These are phyloP conservation scores for Paratrypanosoma confusum DNA, from an alignment of 208 protist genomes.

Conservation along the genomic window DNA sequence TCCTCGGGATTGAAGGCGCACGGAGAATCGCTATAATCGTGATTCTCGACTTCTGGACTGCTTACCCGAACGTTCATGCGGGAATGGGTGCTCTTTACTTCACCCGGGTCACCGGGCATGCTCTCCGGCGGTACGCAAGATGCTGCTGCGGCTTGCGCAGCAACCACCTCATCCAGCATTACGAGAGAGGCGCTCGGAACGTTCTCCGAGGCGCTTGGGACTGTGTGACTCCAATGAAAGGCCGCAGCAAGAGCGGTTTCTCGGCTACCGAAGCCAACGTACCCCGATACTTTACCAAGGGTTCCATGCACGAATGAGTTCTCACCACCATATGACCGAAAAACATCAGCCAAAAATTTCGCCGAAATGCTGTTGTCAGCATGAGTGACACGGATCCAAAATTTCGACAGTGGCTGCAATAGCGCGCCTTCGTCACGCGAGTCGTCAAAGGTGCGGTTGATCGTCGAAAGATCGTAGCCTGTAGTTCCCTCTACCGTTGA, in stretches of 20 bases:
- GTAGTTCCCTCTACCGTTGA: conserved; percentile 59
- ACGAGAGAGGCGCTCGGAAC: conserved; percentile 30
- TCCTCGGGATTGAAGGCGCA: too few species aligned
- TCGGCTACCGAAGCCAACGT: conserved; percentile 58
- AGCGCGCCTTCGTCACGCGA: conserved; percentile 17
- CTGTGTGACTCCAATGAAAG: conserved; percentile 77
- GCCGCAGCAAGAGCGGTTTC: conserved; percentile 53
- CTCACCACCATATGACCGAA: conserved; percentile 76
- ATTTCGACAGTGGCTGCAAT: conserved; percentile 15
- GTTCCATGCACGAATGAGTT: conserved; percentile 57
- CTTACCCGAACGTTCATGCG: too few species aligned
- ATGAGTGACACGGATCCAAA: conserved; percentile 55
- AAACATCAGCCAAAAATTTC: conserved; percentile 48
- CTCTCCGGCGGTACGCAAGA: too few species aligned
- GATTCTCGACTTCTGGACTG: too few species aligned
- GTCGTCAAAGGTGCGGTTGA: conserved; percentile 19
- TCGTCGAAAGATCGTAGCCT: conserved; percentile 63
- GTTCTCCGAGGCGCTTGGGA: conserved; percentile 61
- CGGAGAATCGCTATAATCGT: too few species aligned
- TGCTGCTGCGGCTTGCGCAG: conserved; percentile 16
- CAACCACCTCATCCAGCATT: conserved; percentile 37
- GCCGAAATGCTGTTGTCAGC: conserved; percentile 43
- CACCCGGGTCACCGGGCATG: too few species aligned
- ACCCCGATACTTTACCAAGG: conserved; percentile 25
- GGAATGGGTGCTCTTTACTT: too few species aligned